Evolutionary conservation across 225 moss, liverwort and hornwort species (phyloP).

Genomic region (Neckera pumila): DNA sequence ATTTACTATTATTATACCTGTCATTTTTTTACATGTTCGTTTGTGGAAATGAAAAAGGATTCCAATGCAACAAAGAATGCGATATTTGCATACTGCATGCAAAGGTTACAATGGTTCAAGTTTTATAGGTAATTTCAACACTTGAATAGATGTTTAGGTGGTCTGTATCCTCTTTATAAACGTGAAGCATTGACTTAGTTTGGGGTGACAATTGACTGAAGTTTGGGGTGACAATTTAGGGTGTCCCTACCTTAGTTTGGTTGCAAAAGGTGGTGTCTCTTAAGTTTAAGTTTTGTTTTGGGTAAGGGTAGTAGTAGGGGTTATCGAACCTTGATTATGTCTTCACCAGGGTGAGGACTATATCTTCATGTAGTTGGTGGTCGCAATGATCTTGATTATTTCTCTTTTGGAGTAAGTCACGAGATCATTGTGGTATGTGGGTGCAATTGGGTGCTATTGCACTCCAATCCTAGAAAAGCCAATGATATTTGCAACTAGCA

Average conservation of each 20-base stretch:
- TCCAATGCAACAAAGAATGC: background rate
- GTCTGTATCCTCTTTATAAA: background rate
- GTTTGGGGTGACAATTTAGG: background rate
- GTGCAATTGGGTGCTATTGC: background rate
- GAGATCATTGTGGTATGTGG: background rate
- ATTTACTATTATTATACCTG: background rate
- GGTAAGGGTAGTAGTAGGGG: background rate
- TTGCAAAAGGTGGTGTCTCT: background rate
- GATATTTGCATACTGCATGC: background rate
- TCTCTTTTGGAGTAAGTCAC: too few relatives aligned
- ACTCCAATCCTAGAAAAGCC: background rate
- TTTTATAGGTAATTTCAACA: background rate
- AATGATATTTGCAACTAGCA: background rate
- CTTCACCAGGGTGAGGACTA: background rate
- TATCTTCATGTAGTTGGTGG: background rate
- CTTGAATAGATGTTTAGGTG: background rate
- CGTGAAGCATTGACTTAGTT: background rate
- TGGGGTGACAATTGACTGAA: background rate
- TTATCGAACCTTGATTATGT: background rate
- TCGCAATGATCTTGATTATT: background rate
- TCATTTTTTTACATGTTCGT: background rate
- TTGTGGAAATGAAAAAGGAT: background rate
- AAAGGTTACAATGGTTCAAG: background rate
- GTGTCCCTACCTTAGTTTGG: background rate
- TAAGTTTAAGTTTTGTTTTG: background rate